A percentile compares a stretch with the other conserved stretches of the same genome.
Evolutionary conservation across 163 green algal species (phyloP).

Genomic region (Chlorella variabilis): DNA sequence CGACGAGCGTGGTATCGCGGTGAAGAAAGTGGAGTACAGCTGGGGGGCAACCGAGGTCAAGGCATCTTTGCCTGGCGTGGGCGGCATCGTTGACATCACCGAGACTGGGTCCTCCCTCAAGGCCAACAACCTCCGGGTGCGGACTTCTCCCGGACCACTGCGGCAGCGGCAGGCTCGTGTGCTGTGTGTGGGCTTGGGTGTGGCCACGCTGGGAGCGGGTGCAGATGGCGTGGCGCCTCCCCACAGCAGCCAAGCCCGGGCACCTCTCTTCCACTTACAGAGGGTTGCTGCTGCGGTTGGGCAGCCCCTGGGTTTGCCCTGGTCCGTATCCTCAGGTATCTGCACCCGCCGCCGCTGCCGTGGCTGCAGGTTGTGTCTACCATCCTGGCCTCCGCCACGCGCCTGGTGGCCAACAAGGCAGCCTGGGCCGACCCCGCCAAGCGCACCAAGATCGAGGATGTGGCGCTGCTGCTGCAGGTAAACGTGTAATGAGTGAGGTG

Average conservation of each 20-base stretch:
- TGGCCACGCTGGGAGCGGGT: too few relatives aligned
- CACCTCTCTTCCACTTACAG: too few relatives aligned
- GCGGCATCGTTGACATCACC: conserved; percentile 25
- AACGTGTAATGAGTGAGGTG: too few relatives aligned
- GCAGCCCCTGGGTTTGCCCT: too few relatives aligned
- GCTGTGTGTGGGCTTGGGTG: too few relatives aligned
- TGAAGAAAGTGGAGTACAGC: conserved; percentile 47
- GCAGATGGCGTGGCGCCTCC: too few relatives aligned
- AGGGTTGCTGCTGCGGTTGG: too few relatives aligned
- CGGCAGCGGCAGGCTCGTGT: too few relatives aligned
- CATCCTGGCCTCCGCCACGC: conserved; percentile 27
- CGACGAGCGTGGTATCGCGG: conserved; percentile 30
- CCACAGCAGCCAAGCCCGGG: too few relatives aligned
- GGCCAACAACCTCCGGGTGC: conserved; percentile 27
- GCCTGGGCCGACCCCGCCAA: conserved; percentile 20
- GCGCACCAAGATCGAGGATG: conserved; percentile 21
- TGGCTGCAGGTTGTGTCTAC: neutral
- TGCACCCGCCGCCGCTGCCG: too few relatives aligned
- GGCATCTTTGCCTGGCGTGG: conserved; percentile 17
- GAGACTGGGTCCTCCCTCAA: conserved; percentile 19
- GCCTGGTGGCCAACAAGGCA: conserved; percentile 25
- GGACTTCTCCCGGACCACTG: neutral
- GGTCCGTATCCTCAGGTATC: too few relatives aligned
- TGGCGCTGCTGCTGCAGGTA: conserved; percentile 31
- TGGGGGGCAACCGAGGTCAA: conserved; percentile 12